Evolutionary conservation across 2,329 filamentous ascomycete genomes (phyloP).

Genomic region (Ophiocordyceps camponoti-rufipedis): DNA sequence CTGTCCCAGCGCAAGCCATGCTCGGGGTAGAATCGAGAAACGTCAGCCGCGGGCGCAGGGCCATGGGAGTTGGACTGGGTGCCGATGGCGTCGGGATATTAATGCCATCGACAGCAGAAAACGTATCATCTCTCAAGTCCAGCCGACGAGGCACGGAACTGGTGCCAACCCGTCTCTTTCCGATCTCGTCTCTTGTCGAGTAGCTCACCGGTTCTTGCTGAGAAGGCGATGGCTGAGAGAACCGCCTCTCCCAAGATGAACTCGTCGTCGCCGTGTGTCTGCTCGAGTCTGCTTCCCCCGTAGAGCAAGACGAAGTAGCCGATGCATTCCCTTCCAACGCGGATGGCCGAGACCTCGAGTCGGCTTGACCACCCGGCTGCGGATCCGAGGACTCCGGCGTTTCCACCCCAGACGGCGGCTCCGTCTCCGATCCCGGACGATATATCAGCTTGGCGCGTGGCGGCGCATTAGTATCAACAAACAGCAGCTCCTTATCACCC

Average conservation of each 20-base stretch:
- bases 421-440: constrained; percentile 1
- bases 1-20: background rate
- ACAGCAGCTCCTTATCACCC: constrained; percentile 47
- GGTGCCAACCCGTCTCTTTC: background rate
- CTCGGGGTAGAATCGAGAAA: background rate
- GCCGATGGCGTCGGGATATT: constrained; percentile 14
- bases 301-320: background rate
- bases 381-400: background rate
- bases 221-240: too few species aligned
- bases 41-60: background rate
- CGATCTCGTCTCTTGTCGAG: background rate
- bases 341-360: too few species aligned
- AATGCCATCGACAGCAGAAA: background rate
- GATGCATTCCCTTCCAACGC: background rate
- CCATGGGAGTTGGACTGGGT: constrained; percentile 14
- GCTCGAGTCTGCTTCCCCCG: background rate
- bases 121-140: background rate
- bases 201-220: too few species aligned
- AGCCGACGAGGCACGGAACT: background rate
- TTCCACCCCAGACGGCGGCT: background rate
- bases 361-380: too few species aligned
- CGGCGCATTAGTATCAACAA: constrained; percentile 40
- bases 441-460: constrained; percentile 27
- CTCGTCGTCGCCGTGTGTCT: background rate
- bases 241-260: background rate